Evolutionary conservation across 768 basidiomycete species (phyloP).

Genomic region (Hortiboletus flavorubellus): DNA sequence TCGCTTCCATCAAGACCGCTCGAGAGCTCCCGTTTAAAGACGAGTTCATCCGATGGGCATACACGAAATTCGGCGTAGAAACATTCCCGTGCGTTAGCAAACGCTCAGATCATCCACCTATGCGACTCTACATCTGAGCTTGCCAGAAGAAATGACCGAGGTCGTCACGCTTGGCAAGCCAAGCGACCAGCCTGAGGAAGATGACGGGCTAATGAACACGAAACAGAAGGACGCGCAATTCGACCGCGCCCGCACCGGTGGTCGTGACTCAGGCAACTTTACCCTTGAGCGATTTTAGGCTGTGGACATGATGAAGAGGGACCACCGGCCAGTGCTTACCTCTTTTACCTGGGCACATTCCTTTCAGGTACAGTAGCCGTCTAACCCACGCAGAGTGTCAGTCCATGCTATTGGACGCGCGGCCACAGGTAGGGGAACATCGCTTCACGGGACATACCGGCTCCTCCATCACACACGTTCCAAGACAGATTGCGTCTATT

Average conservation of each 20-base stretch:
- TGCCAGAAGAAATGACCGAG: conserved; percentile 8
- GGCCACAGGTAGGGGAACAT: too few relatives aligned
- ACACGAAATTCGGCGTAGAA: background rate
- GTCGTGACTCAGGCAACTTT: conserved; percentile 3
- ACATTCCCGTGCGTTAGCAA: background rate
- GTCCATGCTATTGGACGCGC: background rate
- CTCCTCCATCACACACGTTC: conserved; percentile 3
- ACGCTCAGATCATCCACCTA: conserved; percentile 1
- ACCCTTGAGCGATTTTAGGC: background rate
- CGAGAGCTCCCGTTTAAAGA: background rate
- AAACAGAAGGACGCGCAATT: background rate
- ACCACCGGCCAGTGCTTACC: background rate
- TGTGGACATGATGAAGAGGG: background rate
- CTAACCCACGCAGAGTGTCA: background rate
- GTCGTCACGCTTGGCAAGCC: conserved; percentile 8
- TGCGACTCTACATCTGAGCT: conserved; percentile 2
- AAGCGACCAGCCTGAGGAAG: background rate
- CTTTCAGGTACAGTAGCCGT: conserved; percentile 7
- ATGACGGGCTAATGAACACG: background rate
- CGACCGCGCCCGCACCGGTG: background rate
- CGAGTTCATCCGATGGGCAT: background rate
- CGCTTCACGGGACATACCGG: conserved; percentile 3
- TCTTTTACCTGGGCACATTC: conserved; percentile 1
- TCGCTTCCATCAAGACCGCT: conserved; percentile 3
- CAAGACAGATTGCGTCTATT: background rate